phyloP scores from a whole-genome alignment of 2,329 filamentous ascomycete genomes.

The Endoconidiophora laricicola region DNA sequence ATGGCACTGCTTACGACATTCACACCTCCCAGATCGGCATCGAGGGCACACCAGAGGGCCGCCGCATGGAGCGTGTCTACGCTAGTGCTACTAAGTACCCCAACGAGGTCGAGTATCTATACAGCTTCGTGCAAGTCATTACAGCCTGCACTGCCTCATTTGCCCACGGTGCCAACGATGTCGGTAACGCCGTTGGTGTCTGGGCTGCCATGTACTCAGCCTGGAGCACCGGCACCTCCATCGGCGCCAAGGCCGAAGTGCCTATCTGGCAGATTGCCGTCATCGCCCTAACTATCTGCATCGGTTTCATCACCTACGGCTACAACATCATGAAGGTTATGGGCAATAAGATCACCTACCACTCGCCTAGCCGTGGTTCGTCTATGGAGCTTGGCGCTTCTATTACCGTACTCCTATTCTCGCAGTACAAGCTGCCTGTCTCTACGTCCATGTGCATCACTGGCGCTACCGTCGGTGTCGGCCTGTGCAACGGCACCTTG shows the following conservation, averaged over 20 bases:
- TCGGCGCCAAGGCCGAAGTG: slow-evolving; percentile 45
- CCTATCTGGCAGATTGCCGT: slow-evolving; percentile 65
- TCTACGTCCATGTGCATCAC: slow-evolving; percentile 70
- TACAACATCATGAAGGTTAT: slow-evolving; percentile 82
- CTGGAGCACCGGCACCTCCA: slow-evolving; percentile 46
- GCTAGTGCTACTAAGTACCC: slow-evolving; percentile 45
- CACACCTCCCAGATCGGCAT: slow-evolving; percentile 59
- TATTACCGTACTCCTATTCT: slow-evolving; percentile 60
- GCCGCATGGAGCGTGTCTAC: slow-evolving; percentile 54
- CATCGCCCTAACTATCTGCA: slow-evolving; percentile 42
- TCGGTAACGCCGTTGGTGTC: slow-evolving; percentile 52
- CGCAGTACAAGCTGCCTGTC: slow-evolving; percentile 57
- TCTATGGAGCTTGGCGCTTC: slow-evolving; percentile 72
- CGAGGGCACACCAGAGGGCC: slow-evolving; percentile 53
- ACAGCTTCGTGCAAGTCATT: slow-evolving; percentile 49
- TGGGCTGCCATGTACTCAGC: slow-evolving; percentile 56
- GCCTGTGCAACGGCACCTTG: slow-evolving; percentile 55
- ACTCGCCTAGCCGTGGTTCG: slow-evolving; percentile 38
- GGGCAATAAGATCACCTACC: slow-evolving; percentile 67
- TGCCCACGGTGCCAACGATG: slow-evolving; percentile 62
- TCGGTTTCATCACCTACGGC: slow-evolving; percentile 57
- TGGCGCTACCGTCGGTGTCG: slow-evolving; percentile 61
- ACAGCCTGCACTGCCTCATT: slow-evolving; percentile 59
- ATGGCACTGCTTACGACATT: slow-evolving; percentile 70
- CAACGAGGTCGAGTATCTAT: slow-evolving; percentile 54